Evolutionary conservation across 2,329 filamentous ascomycete species (phyloP), one percentile per base, ranked within the genome.

Genomic region (Taxawa tesnikishii): DNA sequence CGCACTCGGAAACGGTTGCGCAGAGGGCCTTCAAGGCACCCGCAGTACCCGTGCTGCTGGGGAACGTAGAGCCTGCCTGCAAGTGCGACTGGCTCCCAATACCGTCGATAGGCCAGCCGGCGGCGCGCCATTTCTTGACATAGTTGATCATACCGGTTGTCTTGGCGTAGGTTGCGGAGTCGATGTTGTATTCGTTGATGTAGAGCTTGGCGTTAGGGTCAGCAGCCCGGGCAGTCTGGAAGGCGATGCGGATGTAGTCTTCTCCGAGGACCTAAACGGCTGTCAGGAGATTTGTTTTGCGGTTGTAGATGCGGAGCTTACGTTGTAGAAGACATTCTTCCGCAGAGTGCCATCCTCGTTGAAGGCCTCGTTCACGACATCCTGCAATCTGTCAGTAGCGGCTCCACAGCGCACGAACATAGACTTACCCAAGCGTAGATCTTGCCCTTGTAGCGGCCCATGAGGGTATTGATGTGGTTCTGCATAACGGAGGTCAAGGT

Each of bases 201-300:
- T 81, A 85, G 24, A 84, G 63, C 56, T 77, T 78, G 3, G 74
- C 76, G 34, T 55, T 46, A 3, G 79, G 75, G 50, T 83, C 79
- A 10, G 75, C 77, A 6, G 63, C 63, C 31, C 70, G 68, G 13
- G 80, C 79, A 8, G 79, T 71, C 32, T 70, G 63, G 58, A 83
- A 84, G 21, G 79, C 79, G 45, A 80, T 77, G 15, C 63, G 60
- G 32, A 84, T 72, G 47, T 78, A 83, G 51, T 70, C 68, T 56
- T 82, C 76, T 27, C 79, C 78, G 4, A 83, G 66, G 3, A 83
- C 70, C n/a, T n/a, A n/a, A n/a, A n/a, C n/a, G n/a, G n/a, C n/a
- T n/a, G n/a, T n/a, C n/a, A n/a, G n/a, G n/a, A n/a, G n/a, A n/a
- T n/a, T n/a, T n/a, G n/a, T n/a, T n/a, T n/a, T n/a, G n/a, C n/a